Conservation (phyloP, 345 rosid species). For the Eucalyptus polybractea region DNA sequence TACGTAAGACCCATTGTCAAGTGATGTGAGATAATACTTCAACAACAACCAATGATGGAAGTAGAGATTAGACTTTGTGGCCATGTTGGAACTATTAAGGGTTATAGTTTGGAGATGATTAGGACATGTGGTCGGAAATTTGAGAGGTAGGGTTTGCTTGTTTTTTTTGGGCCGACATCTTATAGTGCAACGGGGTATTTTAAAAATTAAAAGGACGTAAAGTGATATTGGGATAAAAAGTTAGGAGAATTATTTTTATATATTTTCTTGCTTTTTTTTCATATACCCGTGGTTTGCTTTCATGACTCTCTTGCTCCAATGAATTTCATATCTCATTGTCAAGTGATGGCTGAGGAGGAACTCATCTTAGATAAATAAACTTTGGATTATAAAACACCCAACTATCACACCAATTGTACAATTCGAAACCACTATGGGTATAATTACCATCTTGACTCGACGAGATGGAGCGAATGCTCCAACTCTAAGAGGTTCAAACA, state of each 20-base stretch:
- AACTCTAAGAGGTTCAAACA: not conserved
- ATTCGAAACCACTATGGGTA: not conserved
- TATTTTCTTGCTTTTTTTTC: not conserved
- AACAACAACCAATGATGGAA: not conserved
- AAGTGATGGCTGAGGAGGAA: not conserved
- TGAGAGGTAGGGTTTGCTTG: not conserved
- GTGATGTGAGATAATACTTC: not conserved
- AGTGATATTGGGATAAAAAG: not conserved
- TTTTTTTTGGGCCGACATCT: not conserved
- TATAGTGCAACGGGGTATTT: not conserved
- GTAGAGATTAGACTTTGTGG: not conserved
- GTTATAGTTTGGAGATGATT: not conserved
- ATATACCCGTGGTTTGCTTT: not conserved
- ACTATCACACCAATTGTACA: not conserved
- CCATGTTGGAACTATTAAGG: not conserved
- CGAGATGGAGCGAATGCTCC: not conserved
- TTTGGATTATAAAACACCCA: not conserved
- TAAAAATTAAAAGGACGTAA: not conserved
- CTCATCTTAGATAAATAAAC: not conserved
- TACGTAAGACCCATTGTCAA: accelerated
- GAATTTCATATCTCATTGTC: not conserved
- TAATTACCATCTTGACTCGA: not conserved
- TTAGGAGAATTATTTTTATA: not conserved
- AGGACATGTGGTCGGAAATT: not conserved
- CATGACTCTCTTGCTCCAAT: not conserved